Percentiles rank a stretch among this genome's conserved stretches.
phyloP scores from a whole-genome alignment of 2,329 filamentous ascomycete genomes.

The Pseudocercospora macadamiae region DNA sequence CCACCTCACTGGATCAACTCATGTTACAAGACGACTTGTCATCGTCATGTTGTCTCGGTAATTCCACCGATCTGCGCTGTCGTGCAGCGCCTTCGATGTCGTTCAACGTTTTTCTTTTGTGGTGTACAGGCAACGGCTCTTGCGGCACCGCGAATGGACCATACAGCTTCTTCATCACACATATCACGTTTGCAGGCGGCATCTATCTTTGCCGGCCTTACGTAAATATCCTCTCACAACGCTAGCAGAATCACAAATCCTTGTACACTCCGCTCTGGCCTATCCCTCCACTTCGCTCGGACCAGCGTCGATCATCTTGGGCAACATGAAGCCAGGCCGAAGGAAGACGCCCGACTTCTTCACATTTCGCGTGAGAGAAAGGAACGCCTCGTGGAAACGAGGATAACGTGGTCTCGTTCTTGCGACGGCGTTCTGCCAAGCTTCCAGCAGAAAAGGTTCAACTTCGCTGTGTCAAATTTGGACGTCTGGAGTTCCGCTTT shows the following conservation, averaged over 20 bases:
- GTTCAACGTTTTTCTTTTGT: not conserved
- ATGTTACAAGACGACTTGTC: not conserved
- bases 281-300: conserved; percentile 1
- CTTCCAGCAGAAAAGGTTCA: not conserved
- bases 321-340: not conserved
- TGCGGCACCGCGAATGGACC: not conserved
- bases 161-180: conserved; percentile 6
- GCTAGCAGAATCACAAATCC: conserved; percentile 6
- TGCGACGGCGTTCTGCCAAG: not conserved
- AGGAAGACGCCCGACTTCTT: not conserved
- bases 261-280: not conserved
- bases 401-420: not conserved
- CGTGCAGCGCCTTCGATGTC: not conserved
- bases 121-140: not conserved
- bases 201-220: not conserved
- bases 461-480: not conserved
- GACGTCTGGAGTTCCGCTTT: not conserved
- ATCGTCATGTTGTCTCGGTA: not conserved
- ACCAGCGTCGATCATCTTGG: not conserved
- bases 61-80: not conserved
- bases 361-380: not conserved
- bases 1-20: not conserved
- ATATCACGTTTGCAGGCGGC: not conserved
- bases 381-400: not conserved
- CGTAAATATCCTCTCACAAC: not conserved